These are phyloP conservation scores for Astragalus membranaceus DNA, from an alignment of 306 rosid species.

Conservation along the genomic window DNA sequence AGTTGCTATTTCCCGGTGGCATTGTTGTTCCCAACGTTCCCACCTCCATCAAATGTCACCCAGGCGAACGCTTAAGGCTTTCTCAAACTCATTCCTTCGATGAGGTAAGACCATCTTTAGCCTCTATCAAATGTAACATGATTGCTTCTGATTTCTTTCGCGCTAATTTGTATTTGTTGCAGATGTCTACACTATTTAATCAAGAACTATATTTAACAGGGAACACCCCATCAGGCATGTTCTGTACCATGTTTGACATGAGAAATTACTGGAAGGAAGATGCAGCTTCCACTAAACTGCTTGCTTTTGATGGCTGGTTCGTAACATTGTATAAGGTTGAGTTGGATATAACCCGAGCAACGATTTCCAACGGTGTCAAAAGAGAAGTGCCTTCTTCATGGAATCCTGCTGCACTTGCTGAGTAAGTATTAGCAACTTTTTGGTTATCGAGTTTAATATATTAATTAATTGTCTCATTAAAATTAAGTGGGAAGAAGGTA, in stretches of 20 bases:
- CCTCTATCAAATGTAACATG: too few species aligned
- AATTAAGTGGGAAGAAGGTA: too few species aligned
- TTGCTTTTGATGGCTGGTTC: constrained; percentile 79
- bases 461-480: too few species aligned
- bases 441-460: too few species aligned
- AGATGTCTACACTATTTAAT: constrained; percentile 89
- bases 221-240: constrained; percentile 76
- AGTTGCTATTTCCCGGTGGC: too few species aligned
- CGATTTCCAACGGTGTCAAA: constrained; percentile 50
- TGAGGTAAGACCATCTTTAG: too few species aligned
- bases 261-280: constrained; percentile 67
- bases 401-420: constrained; percentile 84
- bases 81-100: too few species aligned
- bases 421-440: constrained; percentile 49
- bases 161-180: background rate
- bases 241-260: constrained; percentile 65
- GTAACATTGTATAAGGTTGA: constrained; percentile 65
- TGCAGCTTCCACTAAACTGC: constrained; percentile 52
- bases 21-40: too few species aligned
- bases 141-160: too few species aligned
- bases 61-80: too few species aligned
- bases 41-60: too few species aligned
- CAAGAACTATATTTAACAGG: constrained; percentile 53
- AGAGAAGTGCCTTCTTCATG: constrained; percentile 67
- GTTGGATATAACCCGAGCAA: constrained; percentile 46